phyloP scores from a whole-genome alignment of 352 stramenopile genomes.

The Plasmopara muralis region DNA sequence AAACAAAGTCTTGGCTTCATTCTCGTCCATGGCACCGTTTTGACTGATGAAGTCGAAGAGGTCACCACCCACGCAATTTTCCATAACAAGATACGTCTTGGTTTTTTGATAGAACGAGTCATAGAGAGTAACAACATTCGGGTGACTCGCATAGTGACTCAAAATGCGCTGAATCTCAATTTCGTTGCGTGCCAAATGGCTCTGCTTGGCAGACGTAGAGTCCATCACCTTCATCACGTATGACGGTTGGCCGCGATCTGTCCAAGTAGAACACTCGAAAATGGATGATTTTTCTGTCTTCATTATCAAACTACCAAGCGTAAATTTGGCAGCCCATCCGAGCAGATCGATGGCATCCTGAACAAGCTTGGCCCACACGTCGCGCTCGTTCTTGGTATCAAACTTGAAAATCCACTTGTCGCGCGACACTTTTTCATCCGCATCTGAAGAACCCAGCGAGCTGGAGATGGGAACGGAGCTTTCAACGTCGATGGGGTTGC shows the following conservation, averaged over 20 bases:
- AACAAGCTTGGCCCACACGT: constrained; percentile 51
- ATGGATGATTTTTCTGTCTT: constrained; percentile 48
- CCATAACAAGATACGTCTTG: constrained; percentile 53
- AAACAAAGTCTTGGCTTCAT: constrained; percentile 41
- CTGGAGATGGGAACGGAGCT: constrained; percentile 8
- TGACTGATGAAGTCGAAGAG: constrained; percentile 54
- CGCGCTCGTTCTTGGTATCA: constrained; percentile 63
- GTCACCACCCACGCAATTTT: constrained; percentile 57
- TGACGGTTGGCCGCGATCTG: constrained; percentile 43
- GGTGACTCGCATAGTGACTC: constrained; percentile 63
- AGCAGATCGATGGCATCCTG: constrained; percentile 62
- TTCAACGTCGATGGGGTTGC: constrained; percentile 25
- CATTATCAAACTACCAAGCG: constrained; percentile 47
- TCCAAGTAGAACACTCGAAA: constrained; percentile 59
- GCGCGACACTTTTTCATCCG: constrained; percentile 22
- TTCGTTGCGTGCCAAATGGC: constrained; percentile 45
- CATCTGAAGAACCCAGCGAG: constrained; percentile 11
- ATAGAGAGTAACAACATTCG: constrained; percentile 57
- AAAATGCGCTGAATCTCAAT: constrained; percentile 58
- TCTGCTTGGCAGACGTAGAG: constrained; percentile 41
- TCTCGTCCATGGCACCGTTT: constrained; percentile 45
- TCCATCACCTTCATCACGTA: constrained; percentile 65
- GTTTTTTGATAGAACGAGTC: constrained; percentile 61
- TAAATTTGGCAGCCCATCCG: constrained; percentile 67
- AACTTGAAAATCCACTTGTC: constrained; percentile 72